Base-by-base conservation (phyloP, 805 yeast species). In the Lachancea nothofagi region DNA sequence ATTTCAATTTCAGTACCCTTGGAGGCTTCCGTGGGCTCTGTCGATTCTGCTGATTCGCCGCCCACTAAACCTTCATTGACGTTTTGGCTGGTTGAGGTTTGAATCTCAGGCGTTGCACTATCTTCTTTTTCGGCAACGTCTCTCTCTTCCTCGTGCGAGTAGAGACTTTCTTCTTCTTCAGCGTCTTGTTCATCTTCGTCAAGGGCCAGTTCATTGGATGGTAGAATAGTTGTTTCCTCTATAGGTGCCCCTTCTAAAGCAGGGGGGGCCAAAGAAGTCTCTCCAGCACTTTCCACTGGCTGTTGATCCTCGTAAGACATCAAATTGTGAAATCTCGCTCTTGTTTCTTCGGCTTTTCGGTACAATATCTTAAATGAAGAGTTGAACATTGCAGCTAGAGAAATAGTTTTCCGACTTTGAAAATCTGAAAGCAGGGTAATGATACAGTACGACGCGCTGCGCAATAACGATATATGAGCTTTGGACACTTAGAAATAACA, bases 101-200 rank as follows among this genome's bases (percentile, higher is more conserved):
- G 38, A 14, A 35, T 28, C 26, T 35, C 38, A 20, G 38, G 38
- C 10, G 38, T 35, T 6, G 38, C 42, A 26, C 37, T 38, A 29
- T 38, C 33, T 21, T 44, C 45, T 17, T 43, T 38, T n/a, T 49
- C 44, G n/a, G 25, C 41, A 14, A 38, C 46, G 24, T 39, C 41
- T 27, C 38, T 18, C 18, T 35, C 38, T 19, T 35, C 38, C 3
- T 35, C 38, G 24, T 35, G 38, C 4, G 38, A 35, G 17, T 35
- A 35, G 10, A 35, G 33, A 13, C 29, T 33, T 23, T 23, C 36
- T 28, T 28, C 38, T 12, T 28, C 24, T 5, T 20, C 32, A 14
- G 7, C 32, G 20, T 35, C 33, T 6, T 20, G 27, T 13, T 35
- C 38, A n/a, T 28, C 38, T 10, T 25, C 36, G 22, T 34, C 30